Conservation (phyloP, 495 filamentous ascomycete species). For the Penicillium daleae region DNA sequence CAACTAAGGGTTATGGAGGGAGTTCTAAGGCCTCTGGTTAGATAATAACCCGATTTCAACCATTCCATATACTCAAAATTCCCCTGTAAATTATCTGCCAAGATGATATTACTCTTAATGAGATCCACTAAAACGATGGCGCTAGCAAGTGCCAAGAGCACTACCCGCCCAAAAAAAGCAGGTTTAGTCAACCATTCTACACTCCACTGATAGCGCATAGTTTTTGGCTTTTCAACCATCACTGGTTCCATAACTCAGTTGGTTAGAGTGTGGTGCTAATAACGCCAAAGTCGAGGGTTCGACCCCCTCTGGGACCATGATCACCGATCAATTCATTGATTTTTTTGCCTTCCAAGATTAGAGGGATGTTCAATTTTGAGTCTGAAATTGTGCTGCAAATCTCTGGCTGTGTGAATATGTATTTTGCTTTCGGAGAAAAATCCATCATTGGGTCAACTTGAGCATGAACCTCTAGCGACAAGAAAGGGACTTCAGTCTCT, state of each 20-base stretch:
- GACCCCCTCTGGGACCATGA: conserved; percentile 19
- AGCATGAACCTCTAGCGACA: no score
- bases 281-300: conserved; percentile 42
- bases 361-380: neutral
- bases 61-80: no score
- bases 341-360: neutral
- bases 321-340: neutral
- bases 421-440: no score
- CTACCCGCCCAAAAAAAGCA: neutral
- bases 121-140: neutral
- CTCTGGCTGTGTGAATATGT: neutral
- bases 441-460: no score
- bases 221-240: neutral
- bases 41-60: no score
- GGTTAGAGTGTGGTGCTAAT: conserved; percentile 45
- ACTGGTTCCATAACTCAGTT: conserved; percentile 38
- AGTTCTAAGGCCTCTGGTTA: no score
- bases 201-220: neutral
- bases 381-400: neutral
- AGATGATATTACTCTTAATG: neutral
- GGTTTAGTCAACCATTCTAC: no score
- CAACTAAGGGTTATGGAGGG: no score
- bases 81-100: neutral
- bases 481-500: no score
- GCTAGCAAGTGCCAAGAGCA: neutral